Evolutionary conservation across 1,284 basidiomycete genomes (phyloP), one percentile per base, ranked within the genome.

Genomic region (Trichosporon faecale): DNA sequence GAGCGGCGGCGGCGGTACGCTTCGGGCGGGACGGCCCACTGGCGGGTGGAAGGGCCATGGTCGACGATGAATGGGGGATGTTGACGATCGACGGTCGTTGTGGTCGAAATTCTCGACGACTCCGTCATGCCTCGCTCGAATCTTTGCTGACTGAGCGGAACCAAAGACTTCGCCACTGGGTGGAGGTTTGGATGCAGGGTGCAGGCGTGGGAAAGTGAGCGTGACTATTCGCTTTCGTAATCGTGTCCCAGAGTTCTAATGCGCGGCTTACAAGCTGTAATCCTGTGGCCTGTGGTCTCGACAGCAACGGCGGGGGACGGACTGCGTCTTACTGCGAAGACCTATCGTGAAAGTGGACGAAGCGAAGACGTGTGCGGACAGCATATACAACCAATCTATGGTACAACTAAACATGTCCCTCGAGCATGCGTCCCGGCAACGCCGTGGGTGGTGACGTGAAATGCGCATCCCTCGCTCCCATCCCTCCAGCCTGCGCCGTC

Each of bases 11-110:
- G n/a, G 66, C 66, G 4, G 66, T 16, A 5, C 67, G 64, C 27
- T 65, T 68, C 12, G 67, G 64, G 7, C 67, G 67, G 31, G 67
- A 68, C 40, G 67, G 67, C 33, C 67, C 67, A n/a, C n/a, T n/a
- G 31, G 67, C 52, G 16, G 67, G 67, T 27, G 67, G 52, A 3
- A 64, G 67, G 16, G 35, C 67, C 67, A 68, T 68, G 25, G 27
- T 31, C 37, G 27, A 23, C 33, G 57, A n/a, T 16, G 57, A 7
- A 7, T 40, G 21, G 12, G n/a, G 40, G 64, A 55, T 35, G 49
- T 6, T 2, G 65, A 37, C 49, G 14, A 23, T 3, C 49, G 33
- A 37, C 29, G 29, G 23, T 29, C 25, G 11, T n/a, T 37, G 49
- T 23, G 4, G 11, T 37, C 23, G 49, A 44, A 52, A 55, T 66